phyloP scores from a whole-genome alignment of 163 green algal genomes.

The Chlorella variabilis region DNA sequence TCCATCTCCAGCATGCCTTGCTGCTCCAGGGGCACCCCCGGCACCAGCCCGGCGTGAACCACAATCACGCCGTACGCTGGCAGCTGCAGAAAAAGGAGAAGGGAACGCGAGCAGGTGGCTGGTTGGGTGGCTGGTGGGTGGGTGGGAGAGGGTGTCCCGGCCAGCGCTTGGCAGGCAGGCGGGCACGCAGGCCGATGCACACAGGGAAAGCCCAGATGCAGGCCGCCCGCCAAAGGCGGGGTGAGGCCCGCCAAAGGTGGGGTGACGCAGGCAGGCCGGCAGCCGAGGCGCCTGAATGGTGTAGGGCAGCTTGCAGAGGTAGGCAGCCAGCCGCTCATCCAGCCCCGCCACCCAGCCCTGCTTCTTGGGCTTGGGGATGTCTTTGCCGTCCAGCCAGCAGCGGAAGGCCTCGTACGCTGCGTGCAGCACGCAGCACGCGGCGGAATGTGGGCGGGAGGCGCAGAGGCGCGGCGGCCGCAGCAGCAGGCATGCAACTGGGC shows the following conservation, averaged over 20 bases:
- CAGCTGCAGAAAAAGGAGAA: conserved; percentile 23
- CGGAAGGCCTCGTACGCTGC: neutral
- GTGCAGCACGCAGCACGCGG: neutral
- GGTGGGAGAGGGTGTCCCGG: neutral
- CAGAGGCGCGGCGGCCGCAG: no score
- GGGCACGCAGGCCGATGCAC: no score
- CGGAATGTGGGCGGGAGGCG: no score
- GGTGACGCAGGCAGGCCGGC: no score
- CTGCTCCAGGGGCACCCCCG: conserved; percentile 44
- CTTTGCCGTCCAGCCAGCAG: conserved; percentile 2
- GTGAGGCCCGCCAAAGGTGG: no score
- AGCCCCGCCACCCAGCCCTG: conserved; percentile 37
- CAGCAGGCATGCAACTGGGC: no score
- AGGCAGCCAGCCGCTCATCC: neutral
- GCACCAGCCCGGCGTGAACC: conserved; percentile 55
- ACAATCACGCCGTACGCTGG: conserved; percentile 40
- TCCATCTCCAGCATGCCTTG: conserved; percentile 41
- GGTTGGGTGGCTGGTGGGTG: neutral
- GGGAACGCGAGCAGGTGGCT: no score
- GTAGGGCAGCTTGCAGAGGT: conserved; percentile 56
- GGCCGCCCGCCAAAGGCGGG: neutral
- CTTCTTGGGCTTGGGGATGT: conserved; percentile 20
- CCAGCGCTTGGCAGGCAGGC: no score
- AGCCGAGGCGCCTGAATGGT: conserved; percentile 29
- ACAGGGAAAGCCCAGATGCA: neutral